These are phyloP conservation scores for Acacia acuminata DNA, from an alignment of 306 rosid species.

Conservation along the genomic window DNA sequence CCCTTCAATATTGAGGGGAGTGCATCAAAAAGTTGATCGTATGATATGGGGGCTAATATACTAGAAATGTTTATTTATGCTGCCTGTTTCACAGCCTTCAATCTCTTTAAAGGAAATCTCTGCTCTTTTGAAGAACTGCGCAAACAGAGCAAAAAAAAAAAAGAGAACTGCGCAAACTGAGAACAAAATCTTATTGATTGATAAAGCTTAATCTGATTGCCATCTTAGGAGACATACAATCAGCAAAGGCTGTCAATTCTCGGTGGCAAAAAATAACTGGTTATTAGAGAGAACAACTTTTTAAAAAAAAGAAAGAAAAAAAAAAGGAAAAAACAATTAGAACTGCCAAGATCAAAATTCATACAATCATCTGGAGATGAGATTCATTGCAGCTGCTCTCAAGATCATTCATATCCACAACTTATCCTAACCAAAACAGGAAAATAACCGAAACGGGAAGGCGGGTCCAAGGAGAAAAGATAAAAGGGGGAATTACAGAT, in stretches of 20 bases:
- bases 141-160: conserved; percentile 5
- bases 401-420: conserved; percentile 49
- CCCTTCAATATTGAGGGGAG: neutral
- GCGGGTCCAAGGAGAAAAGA: neutral
- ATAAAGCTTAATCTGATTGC: conserved; percentile 16
- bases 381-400: conserved; percentile 50
- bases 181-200: neutral
- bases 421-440: conserved; percentile 44
- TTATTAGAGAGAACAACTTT: neutral
- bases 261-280: neutral
- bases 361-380: neutral
- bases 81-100: neutral
- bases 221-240: conserved; percentile 3
- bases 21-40: neutral
- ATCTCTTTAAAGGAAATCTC: neutral
- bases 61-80: neutral
- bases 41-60: neutral
- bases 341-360: neutral
- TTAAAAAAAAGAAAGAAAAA: neutral
- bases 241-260: neutral
- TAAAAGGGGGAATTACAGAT: conserved; percentile 3
- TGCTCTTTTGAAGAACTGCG: neutral
- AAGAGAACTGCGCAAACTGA: neutral
- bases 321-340: neutral
- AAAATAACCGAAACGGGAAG: neutral